A percentile compares a stretch with the other conserved stretches of the same genome.
These are phyloP conservation scores for Hypomontagnella submonticulosa DNA, from an alignment of 495 filamentous ascomycete genomes.

Conservation along the genomic window DNA sequence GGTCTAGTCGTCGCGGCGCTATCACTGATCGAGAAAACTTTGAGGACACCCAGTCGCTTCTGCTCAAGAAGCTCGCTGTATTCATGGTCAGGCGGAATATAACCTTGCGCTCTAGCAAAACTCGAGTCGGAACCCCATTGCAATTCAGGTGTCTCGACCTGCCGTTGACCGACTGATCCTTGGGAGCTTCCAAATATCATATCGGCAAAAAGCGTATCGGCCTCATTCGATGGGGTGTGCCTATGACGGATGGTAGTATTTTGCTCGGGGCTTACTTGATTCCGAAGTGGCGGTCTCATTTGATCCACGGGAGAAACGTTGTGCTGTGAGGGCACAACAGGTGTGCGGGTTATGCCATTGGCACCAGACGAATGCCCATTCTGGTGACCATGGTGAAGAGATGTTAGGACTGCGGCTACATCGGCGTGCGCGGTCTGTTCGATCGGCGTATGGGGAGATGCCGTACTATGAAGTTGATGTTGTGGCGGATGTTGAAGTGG, in stretches of 20 bases:
- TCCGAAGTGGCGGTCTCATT: conserved; percentile 28
- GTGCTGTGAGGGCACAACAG: conserved; percentile 30
- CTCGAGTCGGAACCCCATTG: conserved; percentile 74
- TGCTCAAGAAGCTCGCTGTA: conserved; percentile 66
- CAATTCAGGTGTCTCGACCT: conserved; percentile 49
- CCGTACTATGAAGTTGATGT: conserved; percentile 23
- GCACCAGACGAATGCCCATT: conserved; percentile 23
- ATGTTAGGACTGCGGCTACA: conserved; percentile 42
- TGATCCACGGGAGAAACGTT: conserved; percentile 19
- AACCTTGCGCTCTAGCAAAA: conserved; percentile 67
- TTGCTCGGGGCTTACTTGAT: conserved; percentile 20
- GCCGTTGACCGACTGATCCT: conserved; percentile 26
- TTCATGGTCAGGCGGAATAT: conserved; percentile 64
- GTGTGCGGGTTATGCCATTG: conserved; percentile 24
- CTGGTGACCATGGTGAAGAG: conserved; percentile 40
- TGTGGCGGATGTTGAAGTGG: conserved; percentile 35
- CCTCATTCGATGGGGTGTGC: conserved; percentile 32
- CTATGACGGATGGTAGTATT: conserved; percentile 39
- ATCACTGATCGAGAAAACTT: conserved; percentile 61
- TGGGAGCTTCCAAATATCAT: conserved; percentile 52
- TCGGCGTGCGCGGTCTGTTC: conserved; percentile 44
- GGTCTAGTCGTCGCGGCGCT: conserved; percentile 68
- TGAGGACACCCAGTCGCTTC: conserved; percentile 63
- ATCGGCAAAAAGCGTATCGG: conserved; percentile 47
- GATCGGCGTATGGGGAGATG: conserved; percentile 31